phyloP scores from a whole-genome alignment of 2,329 filamentous ascomycete genomes.

The Ceratocystis colombiana region DNA sequence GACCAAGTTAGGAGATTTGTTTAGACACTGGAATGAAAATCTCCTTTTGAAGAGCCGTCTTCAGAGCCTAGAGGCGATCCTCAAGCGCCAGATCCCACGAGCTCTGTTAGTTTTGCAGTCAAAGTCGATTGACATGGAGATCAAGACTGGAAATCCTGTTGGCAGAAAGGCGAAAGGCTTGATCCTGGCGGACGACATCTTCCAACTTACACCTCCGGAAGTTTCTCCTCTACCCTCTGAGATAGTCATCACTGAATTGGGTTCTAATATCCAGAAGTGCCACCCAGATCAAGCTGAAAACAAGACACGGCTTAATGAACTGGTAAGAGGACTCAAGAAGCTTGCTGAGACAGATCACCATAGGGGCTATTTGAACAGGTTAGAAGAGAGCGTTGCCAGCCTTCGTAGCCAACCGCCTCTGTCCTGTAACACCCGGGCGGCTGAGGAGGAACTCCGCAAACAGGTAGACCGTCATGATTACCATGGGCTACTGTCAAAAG shows the following conservation, averaged over 20 bases:
- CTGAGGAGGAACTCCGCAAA: neutral
- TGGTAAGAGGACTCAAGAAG: neutral
- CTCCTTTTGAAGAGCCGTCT: neutral
- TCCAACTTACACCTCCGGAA: neutral
- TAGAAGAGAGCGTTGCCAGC: neutral
- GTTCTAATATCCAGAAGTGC: neutral
- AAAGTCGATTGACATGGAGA: neutral
- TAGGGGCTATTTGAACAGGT: constrained; percentile 8
- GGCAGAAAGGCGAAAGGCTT: neutral
- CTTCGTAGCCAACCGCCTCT: neutral
- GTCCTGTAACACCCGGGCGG: neutral
- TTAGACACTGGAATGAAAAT: neutral
- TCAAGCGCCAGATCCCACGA: neutral
- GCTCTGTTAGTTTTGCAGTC: neutral
- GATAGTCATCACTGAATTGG: neutral
- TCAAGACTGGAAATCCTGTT: neutral
- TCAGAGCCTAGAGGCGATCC: neutral
- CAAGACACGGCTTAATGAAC: neutral
- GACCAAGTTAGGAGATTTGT: no score
- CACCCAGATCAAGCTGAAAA: neutral
- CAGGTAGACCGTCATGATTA: neutral
- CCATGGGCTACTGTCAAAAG: neutral
- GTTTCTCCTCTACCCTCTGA: neutral
- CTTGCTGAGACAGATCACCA: constrained; percentile 3
- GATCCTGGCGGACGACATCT: neutral